Evolutionary conservation across 257 asterid species (phyloP), one percentile per base, ranked within the genome.

Genomic region (Fraxinus quadrangulata): DNA sequence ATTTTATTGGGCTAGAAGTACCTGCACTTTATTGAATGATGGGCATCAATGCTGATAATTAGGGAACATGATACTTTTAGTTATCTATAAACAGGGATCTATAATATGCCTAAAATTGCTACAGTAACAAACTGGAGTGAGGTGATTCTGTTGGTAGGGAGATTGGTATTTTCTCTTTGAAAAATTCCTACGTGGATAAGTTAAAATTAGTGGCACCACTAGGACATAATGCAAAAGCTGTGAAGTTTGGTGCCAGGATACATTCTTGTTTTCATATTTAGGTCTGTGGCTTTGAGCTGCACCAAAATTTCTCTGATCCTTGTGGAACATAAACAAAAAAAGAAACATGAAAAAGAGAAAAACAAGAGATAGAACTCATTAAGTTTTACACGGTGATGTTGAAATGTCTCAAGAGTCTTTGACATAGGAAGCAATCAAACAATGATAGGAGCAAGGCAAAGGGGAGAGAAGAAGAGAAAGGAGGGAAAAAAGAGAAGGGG

Each of bases 281-380:
- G 36, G 54, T 66, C 3, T 3, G 17, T 11, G 51, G 51, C 5
- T 42, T 42, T 73, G 45, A 37, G 51, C 72, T 69, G 26, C 79
- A 45, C 66, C 16, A 7, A 28, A 73, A 21, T 26, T 78, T 33
- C 19, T 59, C 19, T 78, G 51, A 59, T 75, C 78, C 78, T 75
- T 73, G 45, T 67, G 30, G n/a, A 61, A 24, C 14, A 40, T 8
- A 75, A 34, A 75, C 70, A 7, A 4, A 63, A 23, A 67, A n/a
- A 30, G 28, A 70, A 34, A 34, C 17, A 42, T 12, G 51, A 42
- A 42, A 42, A 42, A 42, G 13, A 8, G 45, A 21, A 2, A 6
- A n/a, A 59, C 0, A 59, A 54, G 2, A 21, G 8, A 17, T n/a
- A 2, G 7, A 59, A 34, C 4, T 71, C 37, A 37, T 40, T 31